phyloP scores from a whole-genome alignment of 2,329 filamentous ascomycete species.

The Domatiomyces globalis region DNA sequence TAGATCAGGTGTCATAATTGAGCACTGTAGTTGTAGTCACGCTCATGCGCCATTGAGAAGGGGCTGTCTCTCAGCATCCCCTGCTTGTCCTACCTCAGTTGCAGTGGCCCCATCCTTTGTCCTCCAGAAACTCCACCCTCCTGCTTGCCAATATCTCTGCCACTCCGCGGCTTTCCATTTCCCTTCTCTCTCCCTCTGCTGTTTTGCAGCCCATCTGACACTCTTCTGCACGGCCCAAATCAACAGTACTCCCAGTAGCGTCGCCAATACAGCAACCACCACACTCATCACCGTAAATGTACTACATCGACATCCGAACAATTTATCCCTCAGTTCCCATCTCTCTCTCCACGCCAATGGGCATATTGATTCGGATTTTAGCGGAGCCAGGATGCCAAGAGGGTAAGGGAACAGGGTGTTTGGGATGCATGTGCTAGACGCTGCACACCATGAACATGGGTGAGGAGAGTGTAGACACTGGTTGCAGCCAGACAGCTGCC shows the following conservation, averaged over 20 bases:
- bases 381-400: slow-evolving; percentile 27
- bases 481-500: not conserved
- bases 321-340: slow-evolving; percentile 28
- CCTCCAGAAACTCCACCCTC: not conserved
- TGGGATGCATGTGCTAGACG: slow-evolving; percentile 28
- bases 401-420: slow-evolving; percentile 20
- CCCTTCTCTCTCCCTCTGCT: slow-evolving; percentile 1
- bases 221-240: slow-evolving; percentile 68
- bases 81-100: not conserved
- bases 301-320: slow-evolving; percentile 29
- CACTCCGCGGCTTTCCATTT: slow-evolving; percentile 9
- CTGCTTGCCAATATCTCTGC: slow-evolving; percentile 12
- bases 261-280: slow-evolving; percentile 22
- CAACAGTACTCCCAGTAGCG: slow-evolving; percentile 44
- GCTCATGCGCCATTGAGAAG: not conserved
- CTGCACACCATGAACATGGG: slow-evolving; percentile 17
- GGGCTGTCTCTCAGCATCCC: not conserved
- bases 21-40: not conserved
- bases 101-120: not conserved
- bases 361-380: slow-evolving; percentile 25
- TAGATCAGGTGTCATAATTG: not conserved
- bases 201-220: slow-evolving; percentile 24
- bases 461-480: slow-evolving; percentile 3
- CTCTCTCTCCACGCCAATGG: slow-evolving; percentile 27
- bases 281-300: slow-evolving; percentile 27